Evolutionary conservation across 352 stramenopile genomes (phyloP).

Genomic region (Globisporangium irregulare): DNA sequence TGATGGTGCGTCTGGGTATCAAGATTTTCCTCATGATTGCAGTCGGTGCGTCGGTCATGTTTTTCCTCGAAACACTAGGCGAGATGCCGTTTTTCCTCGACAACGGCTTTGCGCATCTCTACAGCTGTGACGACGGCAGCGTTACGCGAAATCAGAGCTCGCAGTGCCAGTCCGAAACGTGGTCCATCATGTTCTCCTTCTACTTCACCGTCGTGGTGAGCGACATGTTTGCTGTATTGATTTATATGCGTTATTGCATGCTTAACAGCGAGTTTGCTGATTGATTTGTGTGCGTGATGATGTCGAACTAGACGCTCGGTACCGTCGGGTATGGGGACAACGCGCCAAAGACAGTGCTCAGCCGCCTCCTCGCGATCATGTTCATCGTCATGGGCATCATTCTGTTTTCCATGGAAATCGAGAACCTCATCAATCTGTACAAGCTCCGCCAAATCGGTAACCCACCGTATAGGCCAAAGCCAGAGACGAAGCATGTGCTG

Average conservation of each 20-base stretch:
- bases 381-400: constrained; percentile 89
- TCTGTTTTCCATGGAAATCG: constrained; percentile 87
- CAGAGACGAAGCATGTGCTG: constrained; percentile 66
- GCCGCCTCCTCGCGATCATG: constrained; percentile 79
- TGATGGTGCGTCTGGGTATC: constrained; percentile 76
- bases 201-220: constrained; percentile 87
- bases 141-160: constrained; percentile 48
- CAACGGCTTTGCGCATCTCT: constrained; percentile 84
- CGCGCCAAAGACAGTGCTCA: constrained; percentile 76
- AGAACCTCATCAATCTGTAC: constrained; percentile 86
- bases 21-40: constrained; percentile 84
- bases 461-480: constrained; percentile 66
- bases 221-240: neutral
- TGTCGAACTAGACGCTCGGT: constrained; percentile 56
- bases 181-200: constrained; percentile 88
- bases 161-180: constrained; percentile 58
- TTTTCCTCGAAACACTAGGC: constrained; percentile 86
- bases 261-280: neutral
- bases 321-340: constrained; percentile 89
- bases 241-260: no score
- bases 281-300: neutral
- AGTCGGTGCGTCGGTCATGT: constrained; percentile 77
- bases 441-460: constrained; percentile 80
- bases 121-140: constrained; percentile 59
- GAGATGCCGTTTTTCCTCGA: constrained; percentile 75